Evolutionary conservation across 2,329 filamentous ascomycete genomes (phyloP), one percentile per base, ranked within the genome.

Genomic region (Cercospora beticola): DNA sequence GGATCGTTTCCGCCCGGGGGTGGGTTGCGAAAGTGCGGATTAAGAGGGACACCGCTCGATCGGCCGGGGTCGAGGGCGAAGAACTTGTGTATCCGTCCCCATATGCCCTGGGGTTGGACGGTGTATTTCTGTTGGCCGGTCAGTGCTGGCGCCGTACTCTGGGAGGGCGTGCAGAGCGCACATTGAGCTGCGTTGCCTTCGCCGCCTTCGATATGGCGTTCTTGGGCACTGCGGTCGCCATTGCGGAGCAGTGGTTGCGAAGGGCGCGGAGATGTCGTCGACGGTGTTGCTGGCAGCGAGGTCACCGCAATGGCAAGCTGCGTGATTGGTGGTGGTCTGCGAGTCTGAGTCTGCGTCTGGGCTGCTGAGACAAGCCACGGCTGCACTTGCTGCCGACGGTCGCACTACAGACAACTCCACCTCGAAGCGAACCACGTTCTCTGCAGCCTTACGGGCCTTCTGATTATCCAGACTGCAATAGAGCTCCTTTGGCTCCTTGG

Each of bases 1-100:
- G 92, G 92, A 76, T 92, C 89, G 76, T 88, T 84, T 73, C 84
- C 85, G 73, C 91, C 93, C 9, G 91, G 95, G 61, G 94, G 83
- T 69, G 95, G 95, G 82, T 92, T 90, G 76, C 95, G 94, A 87
- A 88, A 97, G 84, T 94, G 90, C 49, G 93, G 89, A 86, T 98
- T 98, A 77, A 99, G 84, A 58, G 95, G 95, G 21, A 99, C 85
- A 81, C 95, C 95, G 77, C 91, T 93, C 74, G 94, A 97, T 73
- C 95, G 94, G 78, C 92, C 89, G 40, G 93, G 87, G 80, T 97
- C 94, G 77, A 99, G 84, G 74, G 93, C 88, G 74, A 97, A 82
- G 75, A 90, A 79, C 74, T 89, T 88, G 80, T 94, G 93, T 80
- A 99, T 83, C 66, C 84, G 84, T 78, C 94, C 93, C 92, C 93